phyloP scores from a whole-genome alignment of 2,329 filamentous ascomycete genomes.

The Stemphylium lycopersici region DNA sequence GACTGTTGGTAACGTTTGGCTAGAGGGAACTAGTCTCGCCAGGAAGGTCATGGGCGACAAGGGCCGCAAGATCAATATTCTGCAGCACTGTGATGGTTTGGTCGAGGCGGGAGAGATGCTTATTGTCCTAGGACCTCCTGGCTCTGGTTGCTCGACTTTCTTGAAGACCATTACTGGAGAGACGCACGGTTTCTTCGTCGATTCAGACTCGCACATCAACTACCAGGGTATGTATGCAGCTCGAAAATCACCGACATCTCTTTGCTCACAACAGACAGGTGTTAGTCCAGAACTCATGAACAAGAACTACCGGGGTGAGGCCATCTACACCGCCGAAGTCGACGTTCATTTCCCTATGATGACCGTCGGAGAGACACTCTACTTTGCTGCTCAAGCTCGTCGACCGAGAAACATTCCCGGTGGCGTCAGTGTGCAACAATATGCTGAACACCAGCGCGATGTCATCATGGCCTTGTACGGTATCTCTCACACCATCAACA shows the following conservation, averaged over 20 bases:
- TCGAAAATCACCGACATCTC: background rate
- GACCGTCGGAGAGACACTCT: constrained; percentile 78
- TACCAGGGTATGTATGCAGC: constrained; percentile 63
- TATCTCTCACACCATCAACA: constrained; percentile 75
- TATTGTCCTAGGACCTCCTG: constrained; percentile 74
- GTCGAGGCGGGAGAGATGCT: constrained; percentile 76
- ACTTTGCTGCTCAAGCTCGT: constrained; percentile 75
- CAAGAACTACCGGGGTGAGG: constrained; percentile 78
- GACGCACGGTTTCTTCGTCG: constrained; percentile 78
- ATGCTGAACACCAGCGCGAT: constrained; percentile 69
- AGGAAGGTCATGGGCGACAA: constrained; percentile 45
- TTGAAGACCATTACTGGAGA: constrained; percentile 85
- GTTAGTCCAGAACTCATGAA: constrained; percentile 76
- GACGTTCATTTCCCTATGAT: constrained; percentile 82
- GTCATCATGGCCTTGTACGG: constrained; percentile 66
- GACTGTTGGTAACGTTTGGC: constrained; percentile 55
- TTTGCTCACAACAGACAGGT: constrained; percentile 49
- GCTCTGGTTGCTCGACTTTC: constrained; percentile 77
- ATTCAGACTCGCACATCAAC: constrained; percentile 75
- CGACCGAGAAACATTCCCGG: constrained; percentile 67
- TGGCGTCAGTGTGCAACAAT: constrained; percentile 61
- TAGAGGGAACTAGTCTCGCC: constrained; percentile 49
- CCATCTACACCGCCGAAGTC: constrained; percentile 84
- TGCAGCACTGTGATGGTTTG: constrained; percentile 70
- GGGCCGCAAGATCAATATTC: constrained; percentile 64